Percentiles rank a stretch among this genome's conserved stretches.
These are phyloP conservation scores for Hyphopichia khmerensis DNA, from an alignment of 1,139 yeast species.

Conservation along the genomic window DNA sequence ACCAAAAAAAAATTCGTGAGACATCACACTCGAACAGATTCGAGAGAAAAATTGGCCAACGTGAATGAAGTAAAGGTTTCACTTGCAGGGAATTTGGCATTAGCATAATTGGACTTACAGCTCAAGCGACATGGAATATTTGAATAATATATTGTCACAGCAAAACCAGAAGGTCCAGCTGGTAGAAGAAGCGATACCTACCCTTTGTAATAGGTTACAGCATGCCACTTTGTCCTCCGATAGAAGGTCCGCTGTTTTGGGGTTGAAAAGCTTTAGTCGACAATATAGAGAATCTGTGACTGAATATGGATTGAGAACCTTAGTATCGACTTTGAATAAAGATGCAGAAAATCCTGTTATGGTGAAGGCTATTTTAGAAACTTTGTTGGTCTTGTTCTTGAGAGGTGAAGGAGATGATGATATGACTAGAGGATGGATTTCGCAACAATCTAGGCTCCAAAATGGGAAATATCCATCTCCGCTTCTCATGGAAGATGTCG, in stretches of 20 bases:
- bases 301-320: slow-evolving; percentile 80
- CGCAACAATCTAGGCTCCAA: slow-evolving; percentile 72
- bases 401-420: slow-evolving; percentile 61
- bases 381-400: slow-evolving; percentile 76
- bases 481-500: slow-evolving; percentile 55
- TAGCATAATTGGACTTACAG: not conserved
- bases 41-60: too few species aligned
- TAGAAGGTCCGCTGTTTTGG: slow-evolving; percentile 87
- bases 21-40: too few species aligned
- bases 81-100: too few species aligned
- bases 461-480: slow-evolving; percentile 87
- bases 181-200: slow-evolving; percentile 87
- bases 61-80: too few species aligned
- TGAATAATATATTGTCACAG: slow-evolving; percentile 37
- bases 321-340: slow-evolving; percentile 63
- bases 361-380: slow-evolving; percentile 83
- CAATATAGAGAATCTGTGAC: slow-evolving; percentile 89
- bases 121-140: slow-evolving; percentile 33
- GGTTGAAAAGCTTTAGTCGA: slow-evolving; percentile 85
- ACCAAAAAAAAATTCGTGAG: too few species aligned
- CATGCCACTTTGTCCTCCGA: slow-evolving; percentile 84
- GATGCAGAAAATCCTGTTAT: slow-evolving; percentile 71
- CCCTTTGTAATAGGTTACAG: slow-evolving; percentile 81
- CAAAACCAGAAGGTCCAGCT: slow-evolving; percentile 46
- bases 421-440: slow-evolving; percentile 65